phyloP scores from a whole-genome alignment of 23 red algal genomes.

The Gracilaria vermiculophylla region DNA sequence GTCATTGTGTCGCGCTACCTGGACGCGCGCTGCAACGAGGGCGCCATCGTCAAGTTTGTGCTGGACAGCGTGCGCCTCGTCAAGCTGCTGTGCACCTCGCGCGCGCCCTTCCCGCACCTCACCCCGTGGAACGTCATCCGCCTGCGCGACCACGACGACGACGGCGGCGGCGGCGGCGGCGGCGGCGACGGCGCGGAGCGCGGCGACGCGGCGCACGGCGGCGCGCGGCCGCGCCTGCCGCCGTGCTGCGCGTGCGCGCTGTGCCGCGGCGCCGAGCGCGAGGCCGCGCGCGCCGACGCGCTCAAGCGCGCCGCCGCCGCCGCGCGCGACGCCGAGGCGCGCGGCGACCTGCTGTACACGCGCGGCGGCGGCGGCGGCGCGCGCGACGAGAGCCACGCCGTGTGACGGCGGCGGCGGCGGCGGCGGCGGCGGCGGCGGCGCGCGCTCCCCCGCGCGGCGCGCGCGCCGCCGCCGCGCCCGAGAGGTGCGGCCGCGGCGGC shows the following conservation, averaged over 20 bases:
- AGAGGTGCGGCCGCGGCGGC: not conserved
- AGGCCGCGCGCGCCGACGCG: too few species aligned
- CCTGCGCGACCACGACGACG: not conserved
- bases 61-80: slow-evolving; percentile 10
- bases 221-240: not conserved
- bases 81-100: slow-evolving; percentile 9
- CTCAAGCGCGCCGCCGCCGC: too few species aligned
- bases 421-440: not conserved
- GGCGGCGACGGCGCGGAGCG: not conserved
- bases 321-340: too few species aligned
- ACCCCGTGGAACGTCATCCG: slow-evolving; percentile 61
- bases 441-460: too few species aligned
- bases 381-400: too few species aligned
- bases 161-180: not conserved
- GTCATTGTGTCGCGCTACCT: slow-evolving; percentile 45
- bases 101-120: slow-evolving; percentile 24
- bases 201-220: not conserved
- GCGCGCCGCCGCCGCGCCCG: not conserved
- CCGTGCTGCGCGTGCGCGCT: not conserved
- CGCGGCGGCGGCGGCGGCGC: not conserved
- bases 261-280: not conserved
- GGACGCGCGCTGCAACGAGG: slow-evolving; percentile 31
- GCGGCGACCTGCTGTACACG: too few species aligned
- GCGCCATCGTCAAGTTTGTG: slow-evolving; percentile 33
- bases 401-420: not conserved